Conservation (phyloP, 1,139 yeast species). For the Kodamaea sp. region DNA sequence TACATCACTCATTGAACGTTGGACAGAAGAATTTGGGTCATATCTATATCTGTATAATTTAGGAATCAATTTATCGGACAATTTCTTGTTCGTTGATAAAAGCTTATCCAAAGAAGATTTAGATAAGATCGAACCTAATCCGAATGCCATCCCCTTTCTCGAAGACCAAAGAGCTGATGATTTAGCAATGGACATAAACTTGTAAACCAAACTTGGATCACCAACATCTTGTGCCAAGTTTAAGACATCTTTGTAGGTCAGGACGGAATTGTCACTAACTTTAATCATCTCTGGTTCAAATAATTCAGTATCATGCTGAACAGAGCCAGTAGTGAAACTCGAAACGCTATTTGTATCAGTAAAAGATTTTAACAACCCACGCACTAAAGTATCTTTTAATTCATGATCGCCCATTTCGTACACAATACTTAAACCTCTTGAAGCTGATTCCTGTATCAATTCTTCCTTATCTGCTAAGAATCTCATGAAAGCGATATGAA, state of each 20-base stretch:
- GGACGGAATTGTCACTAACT: constrained; percentile 81
- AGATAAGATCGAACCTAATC: constrained; percentile 79
- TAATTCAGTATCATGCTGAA: constrained; percentile 75
- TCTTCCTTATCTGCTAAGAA: constrained; percentile 80
- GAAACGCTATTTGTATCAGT: constrained; percentile 61
- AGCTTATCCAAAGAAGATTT: constrained; percentile 69
- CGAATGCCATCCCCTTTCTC: constrained; percentile 90
- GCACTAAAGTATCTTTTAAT: constrained; percentile 69
- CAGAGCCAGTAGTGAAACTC: constrained; percentile 58
- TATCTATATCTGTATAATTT: constrained; percentile 78
- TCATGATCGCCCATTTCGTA: constrained; percentile 74
- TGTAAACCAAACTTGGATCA: constrained; percentile 89
- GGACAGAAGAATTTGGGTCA: constrained; percentile 77
- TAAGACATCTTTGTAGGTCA: constrained; percentile 83
- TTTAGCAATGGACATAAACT: constrained; percentile 89
- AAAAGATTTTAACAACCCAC: constrained; percentile 72
- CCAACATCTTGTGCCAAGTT: constrained; percentile 91
- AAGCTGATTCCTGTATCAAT: constrained; percentile 84
- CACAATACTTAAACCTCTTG: constrained; percentile 78
- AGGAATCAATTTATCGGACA: constrained; percentile 67
- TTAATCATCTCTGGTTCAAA: constrained; percentile 79
- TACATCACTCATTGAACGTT: constrained; percentile 81
- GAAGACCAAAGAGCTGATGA: constrained; percentile 91
- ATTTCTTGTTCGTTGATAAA: constrained; percentile 48
- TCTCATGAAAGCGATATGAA: constrained; percentile 71